Base-by-base conservation (phyloP, 2,329 filamentous ascomycete species). In the Botrytis fabae region DNA sequence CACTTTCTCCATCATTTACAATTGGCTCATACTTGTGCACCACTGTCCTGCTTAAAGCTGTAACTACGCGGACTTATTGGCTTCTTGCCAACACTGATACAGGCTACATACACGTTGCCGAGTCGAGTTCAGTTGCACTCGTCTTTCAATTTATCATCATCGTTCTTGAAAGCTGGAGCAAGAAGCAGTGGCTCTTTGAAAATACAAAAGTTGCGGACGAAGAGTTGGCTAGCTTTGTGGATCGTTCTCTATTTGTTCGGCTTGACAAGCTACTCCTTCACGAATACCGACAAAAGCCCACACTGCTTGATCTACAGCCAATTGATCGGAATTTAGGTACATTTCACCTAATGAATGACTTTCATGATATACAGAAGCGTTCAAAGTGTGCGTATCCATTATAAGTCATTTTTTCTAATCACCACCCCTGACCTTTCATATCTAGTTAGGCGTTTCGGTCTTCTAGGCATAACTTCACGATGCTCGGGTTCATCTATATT, bases 171-270 rank as follows among this genome's bases (percentile, higher is more conserved):
- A 84, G 73, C 57, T 59, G 28, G 57, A 59, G 57, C 3, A 59
- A 79, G 78, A 0, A 81, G 79, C 0, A 82, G 82, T 72, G 82
- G 83, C n/a, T 75, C 84, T 9, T 82, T 83, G 54, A 81, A 78
- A 72, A 80, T 80, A n/a, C 80, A 79, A 35, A 76, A 83, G 35
- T 81, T 83, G 71, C 80, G 80, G 73, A 84, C 82, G 83, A 76
- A 83, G 60, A 81, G 80, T 57, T 78, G 80, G 14, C 77, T 84
- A 46, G 77, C 84, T 74, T 64, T 76, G 64, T 80, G 75, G 83
- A 83, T 1, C 84, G 82, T 60, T 76, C 75, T 38, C 78, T 78
- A 38, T 75, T 84, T 48, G 74, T 84, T 32, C 78, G 75, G 65
- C 80, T 81, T 10, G 75, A 77, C 40, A 59, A 35, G 28, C 57